phyloP scores from a whole-genome alignment of 192 early-diverging fungal species.

The Coemansia sp. region DNA sequence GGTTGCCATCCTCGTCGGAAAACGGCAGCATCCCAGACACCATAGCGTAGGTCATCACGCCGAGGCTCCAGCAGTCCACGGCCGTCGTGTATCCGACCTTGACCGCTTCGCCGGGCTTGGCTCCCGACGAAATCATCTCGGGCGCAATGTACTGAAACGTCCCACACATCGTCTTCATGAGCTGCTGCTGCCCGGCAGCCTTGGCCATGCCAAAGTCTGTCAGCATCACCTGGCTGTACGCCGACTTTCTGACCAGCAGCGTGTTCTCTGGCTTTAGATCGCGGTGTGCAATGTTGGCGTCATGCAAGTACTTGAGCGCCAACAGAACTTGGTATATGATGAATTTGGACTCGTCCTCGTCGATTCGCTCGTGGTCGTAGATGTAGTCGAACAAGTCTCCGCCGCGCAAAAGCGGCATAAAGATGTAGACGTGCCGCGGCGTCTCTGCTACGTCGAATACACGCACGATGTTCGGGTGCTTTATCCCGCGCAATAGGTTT shows the following conservation, averaged over 20 bases:
- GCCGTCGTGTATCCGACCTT: constrained; percentile 59
- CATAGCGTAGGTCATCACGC: constrained; percentile 83
- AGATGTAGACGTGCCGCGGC: constrained; percentile 65
- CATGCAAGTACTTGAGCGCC: constrained; percentile 81
- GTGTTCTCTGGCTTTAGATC: constrained; percentile 81
- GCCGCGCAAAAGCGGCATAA: constrained; percentile 76
- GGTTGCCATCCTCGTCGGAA: constrained; percentile 46
- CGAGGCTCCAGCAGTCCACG: constrained; percentile 74
- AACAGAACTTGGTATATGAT: constrained; percentile 73
- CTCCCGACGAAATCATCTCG: constrained; percentile 63
- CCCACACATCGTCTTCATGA: constrained; percentile 90
- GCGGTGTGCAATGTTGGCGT: constrained; percentile 79
- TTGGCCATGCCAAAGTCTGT: constrained; percentile 93
- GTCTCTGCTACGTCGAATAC: constrained; percentile 68
- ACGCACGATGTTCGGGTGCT: constrained; percentile 75
- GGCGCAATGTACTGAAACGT: constrained; percentile 85
- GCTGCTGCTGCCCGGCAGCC: constrained; percentile 67
- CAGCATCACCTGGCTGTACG: constrained; percentile 72
- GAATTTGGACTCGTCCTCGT: constrained; percentile 79
- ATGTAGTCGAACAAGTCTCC: constrained; percentile 93
- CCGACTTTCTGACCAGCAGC: constrained; percentile 53
- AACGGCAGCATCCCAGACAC: constrained; percentile 60
- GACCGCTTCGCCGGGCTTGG: constrained; percentile 31
- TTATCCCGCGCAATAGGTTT: constrained; percentile 67
- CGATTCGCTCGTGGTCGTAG: constrained; percentile 63